Base-by-base conservation (phyloP, 2,329 filamentous ascomycete genomes). In the Fusarium guadeloupense region DNA sequence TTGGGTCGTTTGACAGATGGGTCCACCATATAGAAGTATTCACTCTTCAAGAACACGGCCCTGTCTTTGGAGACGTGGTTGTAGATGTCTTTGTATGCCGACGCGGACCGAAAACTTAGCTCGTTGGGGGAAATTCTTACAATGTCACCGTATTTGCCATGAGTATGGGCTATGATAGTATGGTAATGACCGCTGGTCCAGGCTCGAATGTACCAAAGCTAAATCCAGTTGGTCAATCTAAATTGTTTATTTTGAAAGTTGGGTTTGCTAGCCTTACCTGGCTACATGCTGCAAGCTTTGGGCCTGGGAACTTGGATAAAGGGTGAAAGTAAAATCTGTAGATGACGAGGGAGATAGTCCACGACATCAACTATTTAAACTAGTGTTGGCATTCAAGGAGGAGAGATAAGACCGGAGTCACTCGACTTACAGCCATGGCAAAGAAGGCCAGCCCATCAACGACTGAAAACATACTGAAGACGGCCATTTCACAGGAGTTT, bases 311-410 rank as follows among this genome's bases (percentile, higher is more conserved):
- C 13, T 54, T 60, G 3, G 67, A 54, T 2, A 69, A 34, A 20
- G 66, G 64, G 35, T 69, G 66, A 4, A 67, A 64, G 4, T 40
- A 50, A 1, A 66, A 3, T 12, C 54, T 47, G 31, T 69, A 69
- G 4, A 42, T 16, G 5, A 56, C 6, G 2, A 14, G 5, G 8
- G 23, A 17, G 7, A 38, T n/a, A 6, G 20, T 37, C 54, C 51
- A 56, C 3, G 17, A 20, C 5, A 19, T 7, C 14, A 20, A 19
- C 34, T 35, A 13, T 12, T 2, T 6, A 1, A 20, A 19, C 28
- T 6, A 9, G 2, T 10, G 6, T 46, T 6, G 21, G 19, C 6
- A 8, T 2, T 31, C n/a, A n/a, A n/a, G n/a, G n/a, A n/a, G 28
- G 1, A n/a, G 8, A 4, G 3, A 16, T 9, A 12, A 10, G 13